Base-by-base conservation (phyloP, 345 rosid species). In the Atalantia buxifolia region DNA sequence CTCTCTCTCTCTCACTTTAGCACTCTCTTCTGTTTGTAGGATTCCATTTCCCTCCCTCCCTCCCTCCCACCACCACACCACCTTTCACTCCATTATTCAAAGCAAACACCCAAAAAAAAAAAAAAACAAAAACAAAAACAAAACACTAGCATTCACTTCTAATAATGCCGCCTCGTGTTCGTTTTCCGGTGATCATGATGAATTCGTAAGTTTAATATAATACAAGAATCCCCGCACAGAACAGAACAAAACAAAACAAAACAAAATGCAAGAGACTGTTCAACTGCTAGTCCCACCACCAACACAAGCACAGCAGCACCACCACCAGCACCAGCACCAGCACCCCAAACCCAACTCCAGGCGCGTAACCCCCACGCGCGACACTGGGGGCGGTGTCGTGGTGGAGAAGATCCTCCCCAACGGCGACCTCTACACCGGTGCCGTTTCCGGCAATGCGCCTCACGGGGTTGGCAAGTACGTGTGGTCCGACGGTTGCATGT, bases 401-500 rank as follows among this genome's bases (percentile, higher is more conserved):
- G 82, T 85, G 10, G 92, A 89, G 73, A 88, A 86, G 57, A 56
- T 83, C 21, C 79, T 93, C 6, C 95, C 93, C 0, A 96, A 96
- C 90, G 99, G 99, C 57, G 99, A 96, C 90, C 94, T 96, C 59
- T 96, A 94, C 87, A 84, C 82, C 22, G 99, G 99, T 3, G 85
- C 90, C 55, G 93, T 94, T 82, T 85, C 91, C 14, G 89, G 90
- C 0, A 90, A 85, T 80, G 90, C 82, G 53, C 99, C 98, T 0
- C 92, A 96, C 85, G 98, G 99, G 87, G 89, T 92, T 64, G 99
- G 99, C 0, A 96, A 96, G 88, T 96, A 94, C 69, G 79, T 94
- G 13, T 96, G 99, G 99, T 84, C 85, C 28, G 99, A 96, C 75
- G 98, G 99, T 12, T 96, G 98, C 86, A 94, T 94, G 98, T 96